These are phyloP conservation scores for Cercospora nicotianae DNA, from an alignment of 2,329 filamentous ascomycete species.

Conservation along the genomic window DNA sequence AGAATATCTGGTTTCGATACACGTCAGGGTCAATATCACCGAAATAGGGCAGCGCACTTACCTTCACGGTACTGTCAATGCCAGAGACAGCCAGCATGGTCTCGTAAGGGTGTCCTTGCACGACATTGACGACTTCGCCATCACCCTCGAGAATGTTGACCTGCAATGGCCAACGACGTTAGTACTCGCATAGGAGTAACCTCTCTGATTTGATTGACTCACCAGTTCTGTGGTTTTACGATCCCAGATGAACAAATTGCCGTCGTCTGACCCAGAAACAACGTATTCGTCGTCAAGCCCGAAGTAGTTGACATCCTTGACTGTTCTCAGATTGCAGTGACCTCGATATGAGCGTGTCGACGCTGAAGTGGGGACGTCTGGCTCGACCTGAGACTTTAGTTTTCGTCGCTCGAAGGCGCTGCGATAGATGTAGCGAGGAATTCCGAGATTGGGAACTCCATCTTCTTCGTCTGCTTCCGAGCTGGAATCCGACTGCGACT, in stretches of 20 bases:
- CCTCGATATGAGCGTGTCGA: conserved; percentile 61
- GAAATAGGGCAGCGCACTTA: conserved; percentile 42
- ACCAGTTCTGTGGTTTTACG: conserved; percentile 57
- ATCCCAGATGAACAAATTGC: conserved; percentile 70
- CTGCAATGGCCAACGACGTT: background rate
- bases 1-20: conserved; percentile 72
- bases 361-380: conserved; percentile 55
- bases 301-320: conserved; percentile 70
- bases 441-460: conserved; percentile 36
- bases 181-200: background rate
- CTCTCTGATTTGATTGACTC: background rate
- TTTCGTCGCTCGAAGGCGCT: conserved; percentile 52
- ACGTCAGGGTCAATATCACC: conserved; percentile 64
- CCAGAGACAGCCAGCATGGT: conserved; percentile 65
- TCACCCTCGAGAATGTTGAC: conserved; percentile 67
- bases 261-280: conserved; percentile 65
- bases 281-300: conserved; percentile 68
- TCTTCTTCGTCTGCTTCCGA: conserved; percentile 42
- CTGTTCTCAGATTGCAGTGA: conserved; percentile 66
- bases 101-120: conserved; percentile 68
- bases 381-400: conserved; percentile 54
- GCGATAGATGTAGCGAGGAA: conserved; percentile 45
- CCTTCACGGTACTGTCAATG: conserved; percentile 42
- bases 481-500: conserved; percentile 29
- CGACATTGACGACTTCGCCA: conserved; percentile 68